Percentiles rank a stretch among this genome's conserved stretches.
These are phyloP conservation scores for Talaromyces sp. DNA, from an alignment of 2,329 filamentous ascomycete species.

Conservation along the genomic window DNA sequence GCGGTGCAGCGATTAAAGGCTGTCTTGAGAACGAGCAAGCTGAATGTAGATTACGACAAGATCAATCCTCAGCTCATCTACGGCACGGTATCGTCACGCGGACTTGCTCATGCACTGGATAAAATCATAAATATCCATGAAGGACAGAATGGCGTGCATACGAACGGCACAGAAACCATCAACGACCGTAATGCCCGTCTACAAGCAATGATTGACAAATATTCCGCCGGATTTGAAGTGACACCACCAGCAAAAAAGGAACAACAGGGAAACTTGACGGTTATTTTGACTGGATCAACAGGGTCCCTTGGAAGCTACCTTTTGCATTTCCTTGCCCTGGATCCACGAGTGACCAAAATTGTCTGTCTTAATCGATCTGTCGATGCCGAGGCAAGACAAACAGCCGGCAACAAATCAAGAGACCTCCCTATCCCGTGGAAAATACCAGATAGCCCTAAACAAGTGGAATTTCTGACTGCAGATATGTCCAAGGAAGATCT, in stretches of 20 bases:
- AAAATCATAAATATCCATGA: constrained; percentile 1
- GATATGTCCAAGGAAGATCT: constrained; percentile 20
- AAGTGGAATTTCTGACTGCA: constrained; percentile 34
- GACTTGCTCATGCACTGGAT: constrained; percentile 10
- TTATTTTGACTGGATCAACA: constrained; percentile 46
- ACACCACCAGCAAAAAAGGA: not conserved
- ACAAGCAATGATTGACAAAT: constrained; percentile 8
- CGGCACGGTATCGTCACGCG: constrained; percentile 5
- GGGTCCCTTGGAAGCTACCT: constrained; percentile 48
- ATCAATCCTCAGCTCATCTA: constrained; percentile 13
- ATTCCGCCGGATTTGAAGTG: constrained; percentile 1
- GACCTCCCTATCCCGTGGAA: constrained; percentile 21
- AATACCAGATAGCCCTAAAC: not conserved
- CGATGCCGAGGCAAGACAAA: constrained; percentile 41
- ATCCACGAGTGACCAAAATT: constrained; percentile 35
- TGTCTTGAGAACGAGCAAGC: constrained; percentile 5
- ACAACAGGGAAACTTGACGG: constrained; percentile 5
- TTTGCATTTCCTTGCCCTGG: constrained; percentile 32
- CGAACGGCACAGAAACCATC: not conserved
- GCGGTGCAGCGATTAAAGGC: constrained; percentile 10
- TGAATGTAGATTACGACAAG: constrained; percentile 2
- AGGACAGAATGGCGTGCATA: not conserved
- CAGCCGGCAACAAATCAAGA: constrained; percentile 29
- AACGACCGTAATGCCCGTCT: constrained; percentile 1
- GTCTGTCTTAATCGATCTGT: constrained; percentile 47